Base-by-base conservation (phyloP, 345 rosid genomes). In the Eucalyptus camaldulensis region DNA sequence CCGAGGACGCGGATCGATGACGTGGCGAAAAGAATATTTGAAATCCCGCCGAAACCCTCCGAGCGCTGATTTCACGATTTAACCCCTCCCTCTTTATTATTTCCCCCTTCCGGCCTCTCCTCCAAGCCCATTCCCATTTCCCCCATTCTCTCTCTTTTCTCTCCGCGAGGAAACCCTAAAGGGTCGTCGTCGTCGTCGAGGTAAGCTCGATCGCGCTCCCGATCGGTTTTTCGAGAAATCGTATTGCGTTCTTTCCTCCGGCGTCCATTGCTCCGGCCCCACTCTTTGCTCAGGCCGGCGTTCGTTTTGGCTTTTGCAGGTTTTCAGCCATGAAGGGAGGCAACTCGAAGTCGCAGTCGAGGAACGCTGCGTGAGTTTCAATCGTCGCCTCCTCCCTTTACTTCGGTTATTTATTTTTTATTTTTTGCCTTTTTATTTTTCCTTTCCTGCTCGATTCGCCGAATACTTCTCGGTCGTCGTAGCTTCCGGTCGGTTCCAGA, bases 41-140 rank as follows among this genome's bases (percentile, higher is more conserved):
- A 94, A 94, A 95, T 94, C 97, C 97, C 98, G 97, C 97, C 95
- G 92, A 95, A 96, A 96, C 95, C 96, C 87, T 25, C 90, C 89
- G 44, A 15, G 54, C 33, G 44, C 60, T 60, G 90, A 86, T 86
- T 90, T 91, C 93, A 93, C 96, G 93, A 95, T 96, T 94, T 95
- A 92, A 92, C 89, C 93, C 96, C 91, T 86, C 88, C 24, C 60
- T 83, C 88, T 92, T 90, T 90, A 93, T 93, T 93, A 93, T 92
- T 95, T 94, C 94, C 94, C 87, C 88, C 93, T 87, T 86, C 81
- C 80, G 58, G 50, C 86, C 17, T 60, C 54, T 4, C 86, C 4
- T 87, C 40, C 89, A n/a, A 89, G 89, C 88, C 80, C 88, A 76
- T 65, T 40, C 24, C 53, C 53, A 50, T 50, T 62, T 62, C 80